Evolutionary conservation across 176 grass and related monocot genomes (phyloP).

Genomic region (sorghum (Sorghum bicolor)): DNA sequence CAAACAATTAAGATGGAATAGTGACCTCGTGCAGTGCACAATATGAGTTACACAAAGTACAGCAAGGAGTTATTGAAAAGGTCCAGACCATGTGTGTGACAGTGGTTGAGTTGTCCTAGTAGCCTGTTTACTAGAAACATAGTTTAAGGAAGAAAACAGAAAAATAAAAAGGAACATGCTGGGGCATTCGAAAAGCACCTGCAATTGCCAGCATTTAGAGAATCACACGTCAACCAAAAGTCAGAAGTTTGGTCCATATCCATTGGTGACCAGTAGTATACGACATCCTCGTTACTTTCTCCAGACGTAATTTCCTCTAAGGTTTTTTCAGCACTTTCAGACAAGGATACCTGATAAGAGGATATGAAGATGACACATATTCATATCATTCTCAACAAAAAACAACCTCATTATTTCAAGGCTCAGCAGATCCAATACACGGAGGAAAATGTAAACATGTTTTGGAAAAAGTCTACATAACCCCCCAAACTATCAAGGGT

Average conservation of each 20-base stretch:
- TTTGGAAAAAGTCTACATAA: too few species aligned
- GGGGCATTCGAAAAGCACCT: conserved; percentile 50
- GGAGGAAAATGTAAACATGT: background rate
- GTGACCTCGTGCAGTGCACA: background rate
- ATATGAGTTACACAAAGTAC: background rate
- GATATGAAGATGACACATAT: conserved; percentile 15
- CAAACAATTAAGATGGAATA: conserved; percentile 13
- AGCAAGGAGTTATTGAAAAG: background rate
- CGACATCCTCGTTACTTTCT: conserved; percentile 67
- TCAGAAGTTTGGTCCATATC: conserved; percentile 46
- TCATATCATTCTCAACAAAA: conserved; percentile 21
- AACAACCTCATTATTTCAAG: background rate
- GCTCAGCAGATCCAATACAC: background rate
- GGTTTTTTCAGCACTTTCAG: conserved; percentile 67
- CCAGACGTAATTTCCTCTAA: conserved; percentile 54
- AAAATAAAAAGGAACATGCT: conserved; percentile 4
- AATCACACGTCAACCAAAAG: conserved; percentile 88
- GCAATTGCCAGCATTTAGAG: conserved; percentile 81
- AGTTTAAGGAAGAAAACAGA: background rate
- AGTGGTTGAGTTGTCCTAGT: conserved; percentile 4
- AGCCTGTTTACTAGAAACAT: conserved; percentile 5
- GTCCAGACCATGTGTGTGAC: background rate
- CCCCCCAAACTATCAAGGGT: too few species aligned
- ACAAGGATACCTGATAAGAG: conserved; percentile 72
- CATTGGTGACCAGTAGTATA: conserved; percentile 81